Evolutionary conservation across 2,329 filamentous ascomycete species (phyloP), one percentile per base, ranked within the genome.

Genomic region (Pseudogymnoascus sp.): DNA sequence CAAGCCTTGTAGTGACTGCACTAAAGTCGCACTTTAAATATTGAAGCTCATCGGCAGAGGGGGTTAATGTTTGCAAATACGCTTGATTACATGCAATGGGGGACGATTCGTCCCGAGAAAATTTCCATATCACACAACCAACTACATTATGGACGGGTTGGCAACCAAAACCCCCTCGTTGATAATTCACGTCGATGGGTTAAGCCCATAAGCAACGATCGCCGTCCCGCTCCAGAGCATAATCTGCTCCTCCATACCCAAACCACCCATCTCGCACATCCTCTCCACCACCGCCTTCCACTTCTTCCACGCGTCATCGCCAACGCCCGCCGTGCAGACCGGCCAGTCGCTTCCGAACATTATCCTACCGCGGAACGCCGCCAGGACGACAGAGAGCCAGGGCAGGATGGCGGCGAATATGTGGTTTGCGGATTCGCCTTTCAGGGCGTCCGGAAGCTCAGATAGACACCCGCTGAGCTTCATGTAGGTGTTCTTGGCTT

Each of bases 301-400:
- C 68, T 87, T 83, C 36, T 77, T 76, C 91, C 92, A 96, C 33
- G 89, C 86, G 21, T 71, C 71, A 29, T 72, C 68, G 44, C 65
- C 62, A 9, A 71, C 69, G 25, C 84, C 83, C 35, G 91, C 77
- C 65, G 91, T 92, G 76, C 91, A 96, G 0, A 97, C 88, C 2
- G 93, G 92, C 93, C 93, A 97, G 74, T 97, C 92, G 66, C 89
- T 92, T 25, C 88, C 92, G 74, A 94, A 97, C 87, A 97, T 92
- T 71, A 94, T 81, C 66, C 91, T 81, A 21, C 88, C 77, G 1
- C 89, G 86, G 70, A 96, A 97, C 1, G 82, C 82, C 29, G 85
- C 82, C 60, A 95, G 83, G 0, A 92, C 77, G 60, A 88, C 83
- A 64, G 86, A 83, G 2, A 91, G 81, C 87, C 90, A 95, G 25